Evolutionary conservation across 2,329 filamentous ascomycete species (phyloP).

Genomic region (Endothia cerciana): DNA sequence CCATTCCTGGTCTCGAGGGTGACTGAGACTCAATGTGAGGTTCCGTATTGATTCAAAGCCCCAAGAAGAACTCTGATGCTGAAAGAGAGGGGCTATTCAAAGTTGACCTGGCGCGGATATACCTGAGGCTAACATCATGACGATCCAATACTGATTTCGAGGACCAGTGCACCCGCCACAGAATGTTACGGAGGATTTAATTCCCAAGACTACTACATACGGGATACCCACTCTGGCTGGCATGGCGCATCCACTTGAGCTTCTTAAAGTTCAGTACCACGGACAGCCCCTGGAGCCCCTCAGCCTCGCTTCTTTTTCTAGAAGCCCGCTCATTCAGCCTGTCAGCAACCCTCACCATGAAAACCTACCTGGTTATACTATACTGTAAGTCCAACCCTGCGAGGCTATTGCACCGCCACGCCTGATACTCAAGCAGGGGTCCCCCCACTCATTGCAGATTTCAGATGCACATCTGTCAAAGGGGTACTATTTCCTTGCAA

Average conservation of each 20-base stretch:
- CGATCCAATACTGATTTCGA: not conserved
- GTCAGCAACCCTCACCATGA: no score
- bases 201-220: slow-evolving; percentile 3
- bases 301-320: slow-evolving; percentile 22
- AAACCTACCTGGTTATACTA: not conserved
- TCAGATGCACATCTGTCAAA: not conserved
- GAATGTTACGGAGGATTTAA: slow-evolving; percentile 14
- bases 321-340: slow-evolving; percentile 10
- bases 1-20: no score
- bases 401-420: not conserved
- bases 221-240: slow-evolving; percentile 19
- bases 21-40: not conserved
- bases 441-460: not conserved
- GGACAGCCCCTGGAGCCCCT: slow-evolving; percentile 16
- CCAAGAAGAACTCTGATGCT: not conserved
- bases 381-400: not conserved
- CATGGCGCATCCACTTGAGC: slow-evolving; percentile 21
- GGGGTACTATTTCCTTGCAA: not conserved
- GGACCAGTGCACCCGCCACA: not conserved
- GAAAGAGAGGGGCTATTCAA: not conserved
- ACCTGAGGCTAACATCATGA: not conserved
- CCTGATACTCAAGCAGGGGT: not conserved
- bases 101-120: not conserved
- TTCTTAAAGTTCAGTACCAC: slow-evolving; percentile 9
- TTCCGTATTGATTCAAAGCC: not conserved